Evolutionary conservation across 108 stramenopile species (phyloP).

Genomic region (Tribonema minus): DNA sequence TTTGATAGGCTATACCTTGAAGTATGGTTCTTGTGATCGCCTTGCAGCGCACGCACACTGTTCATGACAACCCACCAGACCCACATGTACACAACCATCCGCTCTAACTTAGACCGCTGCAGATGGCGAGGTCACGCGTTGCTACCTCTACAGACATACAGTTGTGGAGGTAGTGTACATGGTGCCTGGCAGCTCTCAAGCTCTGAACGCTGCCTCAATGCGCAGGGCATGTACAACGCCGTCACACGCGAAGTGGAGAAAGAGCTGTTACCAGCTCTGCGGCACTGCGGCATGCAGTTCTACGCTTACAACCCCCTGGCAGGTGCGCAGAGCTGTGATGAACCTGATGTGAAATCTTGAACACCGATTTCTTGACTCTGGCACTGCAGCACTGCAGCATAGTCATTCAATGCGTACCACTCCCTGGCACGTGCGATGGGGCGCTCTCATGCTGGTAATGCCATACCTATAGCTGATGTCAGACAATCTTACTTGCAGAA

Average conservation of each 20-base stretch:
- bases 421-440: neutral
- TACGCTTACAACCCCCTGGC: constrained; percentile 91
- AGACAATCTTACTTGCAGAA: neutral
- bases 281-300: constrained; percentile 68
- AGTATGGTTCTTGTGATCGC: too few species aligned
- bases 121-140: neutral
- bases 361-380: neutral
- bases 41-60: neutral
- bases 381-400: neutral
- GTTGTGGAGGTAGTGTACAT: neutral
- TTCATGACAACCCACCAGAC: neutral
- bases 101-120: neutral
- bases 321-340: too few species aligned
- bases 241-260: constrained; percentile 79
- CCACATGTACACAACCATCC: too few species aligned
- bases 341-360: constrained; percentile 71
- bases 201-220: neutral
- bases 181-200: neutral
- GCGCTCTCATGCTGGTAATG: neutral
- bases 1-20: too few species aligned
- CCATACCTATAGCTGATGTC: neutral
- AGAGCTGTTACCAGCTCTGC: constrained; percentile 74
- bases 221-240: constrained; percentile 88
- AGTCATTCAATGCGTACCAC: neutral
- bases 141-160: too few species aligned